Evolutionary conservation across 164 flowering plant species (phyloP).

Genomic region (Macadamia integrifolia): DNA sequence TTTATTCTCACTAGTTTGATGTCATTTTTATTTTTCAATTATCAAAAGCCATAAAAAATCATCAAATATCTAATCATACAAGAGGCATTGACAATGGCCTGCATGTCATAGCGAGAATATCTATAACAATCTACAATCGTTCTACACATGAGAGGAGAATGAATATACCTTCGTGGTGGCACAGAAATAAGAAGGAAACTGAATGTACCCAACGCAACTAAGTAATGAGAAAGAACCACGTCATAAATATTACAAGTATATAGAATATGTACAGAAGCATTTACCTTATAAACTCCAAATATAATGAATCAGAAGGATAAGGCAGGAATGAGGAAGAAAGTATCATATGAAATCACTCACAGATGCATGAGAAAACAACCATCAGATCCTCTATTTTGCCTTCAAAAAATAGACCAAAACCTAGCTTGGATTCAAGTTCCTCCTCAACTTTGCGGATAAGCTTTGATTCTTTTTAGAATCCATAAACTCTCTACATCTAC

Average conservation of each 20-base stretch:
- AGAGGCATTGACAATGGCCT: too few species aligned
- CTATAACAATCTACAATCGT: too few species aligned
- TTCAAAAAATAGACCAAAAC: constrained; percentile 78
- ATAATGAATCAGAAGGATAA: too few species aligned
- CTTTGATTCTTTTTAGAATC: constrained; percentile 48
- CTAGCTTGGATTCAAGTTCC: constrained; percentile 77
- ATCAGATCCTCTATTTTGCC: constrained; percentile 72
- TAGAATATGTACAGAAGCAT: not conserved
- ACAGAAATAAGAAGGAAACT: constrained; percentile 69
- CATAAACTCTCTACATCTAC: constrained; percentile 38
- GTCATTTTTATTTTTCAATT: too few species aligned
- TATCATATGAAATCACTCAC: constrained; percentile 33
- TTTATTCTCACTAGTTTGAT: too few species aligned
- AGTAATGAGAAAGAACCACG: not conserved
- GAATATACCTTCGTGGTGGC: constrained; percentile 35
- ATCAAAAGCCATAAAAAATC: too few species aligned
- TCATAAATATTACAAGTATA: too few species aligned
- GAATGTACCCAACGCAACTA: constrained; percentile 22
- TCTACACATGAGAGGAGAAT: too few species aligned
- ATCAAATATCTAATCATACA: too few species aligned
- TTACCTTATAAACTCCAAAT: constrained; percentile 9
- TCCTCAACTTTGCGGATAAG: constrained; percentile 64
- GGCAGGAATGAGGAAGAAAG: too few species aligned
- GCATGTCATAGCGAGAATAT: too few species aligned
- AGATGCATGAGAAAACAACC: constrained; percentile 83